phyloP scores from a whole-genome alignment of 331 rosid genomes.

The Malus hybrid region DNA sequence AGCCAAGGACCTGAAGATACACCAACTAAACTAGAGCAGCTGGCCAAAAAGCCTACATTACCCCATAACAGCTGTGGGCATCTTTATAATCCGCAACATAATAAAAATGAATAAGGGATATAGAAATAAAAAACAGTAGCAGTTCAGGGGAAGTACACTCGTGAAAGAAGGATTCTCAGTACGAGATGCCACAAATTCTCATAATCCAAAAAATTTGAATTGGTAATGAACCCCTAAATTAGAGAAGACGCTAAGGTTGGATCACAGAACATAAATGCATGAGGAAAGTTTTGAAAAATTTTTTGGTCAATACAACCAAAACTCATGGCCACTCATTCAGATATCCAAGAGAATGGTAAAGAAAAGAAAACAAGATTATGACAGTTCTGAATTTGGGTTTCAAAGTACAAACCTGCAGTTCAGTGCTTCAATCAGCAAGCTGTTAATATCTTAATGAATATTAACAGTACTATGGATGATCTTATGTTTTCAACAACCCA shows the following conservation, averaged over 20 bases:
- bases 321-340: background rate
- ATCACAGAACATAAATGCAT: background rate
- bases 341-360: background rate
- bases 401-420: background rate
- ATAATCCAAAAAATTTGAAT: background rate
- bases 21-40: too few species aligned
- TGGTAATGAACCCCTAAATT: background rate
- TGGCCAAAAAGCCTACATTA: too few species aligned
- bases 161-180: background rate
- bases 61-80: too few species aligned
- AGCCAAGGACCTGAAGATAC: too few species aligned
- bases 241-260: background rate
- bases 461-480: background rate
- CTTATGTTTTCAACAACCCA: background rate
- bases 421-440: background rate
- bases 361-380: background rate
- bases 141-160: background rate
- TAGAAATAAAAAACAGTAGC: background rate
- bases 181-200: background rate
- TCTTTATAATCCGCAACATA: too few species aligned
- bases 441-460: background rate
- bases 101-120: too few species aligned
- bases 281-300: background rate
- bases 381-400: background rate
- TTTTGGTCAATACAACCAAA: background rate